These are phyloP conservation scores for Pinus albicaulis DNA, from an alignment of 75 land plant genomes.

Conservation along the genomic window DNA sequence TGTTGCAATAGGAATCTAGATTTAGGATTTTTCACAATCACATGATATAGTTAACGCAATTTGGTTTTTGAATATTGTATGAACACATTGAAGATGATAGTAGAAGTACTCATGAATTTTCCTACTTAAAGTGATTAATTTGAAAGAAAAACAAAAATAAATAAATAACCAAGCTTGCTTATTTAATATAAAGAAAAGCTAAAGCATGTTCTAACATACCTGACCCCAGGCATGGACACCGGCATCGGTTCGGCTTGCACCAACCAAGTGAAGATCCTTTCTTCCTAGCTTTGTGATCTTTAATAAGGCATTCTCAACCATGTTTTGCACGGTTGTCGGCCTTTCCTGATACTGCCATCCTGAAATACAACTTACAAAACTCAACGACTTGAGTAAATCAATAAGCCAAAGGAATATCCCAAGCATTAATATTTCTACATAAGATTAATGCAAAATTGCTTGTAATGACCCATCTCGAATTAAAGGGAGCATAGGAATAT, in stretches of 20 bases:
- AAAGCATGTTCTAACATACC: constrained; percentile 34
- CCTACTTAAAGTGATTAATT: background rate
- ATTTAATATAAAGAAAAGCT: background rate
- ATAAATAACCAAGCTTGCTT: background rate
- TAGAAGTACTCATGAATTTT: background rate
- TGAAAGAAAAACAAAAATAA: background rate
- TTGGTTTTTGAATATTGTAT: background rate
- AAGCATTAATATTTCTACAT: no score
- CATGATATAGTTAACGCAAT: background rate
- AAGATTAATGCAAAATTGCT: no score
- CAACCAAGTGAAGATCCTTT: constrained; percentile 59
- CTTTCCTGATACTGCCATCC: constrained; percentile 90
- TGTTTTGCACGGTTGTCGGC: constrained; percentile 65
- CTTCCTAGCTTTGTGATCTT: constrained; percentile 60
- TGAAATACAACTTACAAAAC: constrained; percentile 13
- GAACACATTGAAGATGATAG: background rate
- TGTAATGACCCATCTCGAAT: no score
- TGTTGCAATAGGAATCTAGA: no score
- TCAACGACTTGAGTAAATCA: no score
- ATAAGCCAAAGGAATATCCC: no score
- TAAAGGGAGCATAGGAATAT: no score
- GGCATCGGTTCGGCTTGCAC: constrained; percentile 84
- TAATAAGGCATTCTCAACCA: constrained; percentile 64
- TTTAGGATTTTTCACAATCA: no score
- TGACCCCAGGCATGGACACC: constrained; percentile 99